Evolutionary conservation across 108 stramenopile species (phyloP).

Genomic region (Cyclotella cryptica): DNA sequence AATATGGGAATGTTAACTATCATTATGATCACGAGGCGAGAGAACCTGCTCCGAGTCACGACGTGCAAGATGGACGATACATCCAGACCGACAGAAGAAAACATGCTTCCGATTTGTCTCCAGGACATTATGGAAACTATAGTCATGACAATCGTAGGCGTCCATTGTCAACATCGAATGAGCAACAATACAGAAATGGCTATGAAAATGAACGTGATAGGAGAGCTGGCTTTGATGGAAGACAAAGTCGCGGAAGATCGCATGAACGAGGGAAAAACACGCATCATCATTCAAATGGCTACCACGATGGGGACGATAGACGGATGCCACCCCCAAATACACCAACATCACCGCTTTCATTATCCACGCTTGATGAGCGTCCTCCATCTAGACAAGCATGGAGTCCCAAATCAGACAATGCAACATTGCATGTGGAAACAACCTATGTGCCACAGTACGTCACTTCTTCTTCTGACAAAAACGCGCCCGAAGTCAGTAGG

Average conservation of each 20-base stretch:
- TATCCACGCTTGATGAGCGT: slow-evolving; percentile 11
- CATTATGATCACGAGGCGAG: too few relatives aligned
- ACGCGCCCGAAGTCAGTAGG: not conserved
- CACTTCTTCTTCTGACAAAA: not conserved
- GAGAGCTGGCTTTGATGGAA: not conserved
- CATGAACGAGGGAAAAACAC: not conserved
- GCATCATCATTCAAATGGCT: not conserved
- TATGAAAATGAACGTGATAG: not conserved
- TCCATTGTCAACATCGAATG: too few relatives aligned
- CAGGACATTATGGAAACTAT: too few relatives aligned
- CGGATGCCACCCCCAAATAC: not conserved
- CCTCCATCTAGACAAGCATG: not conserved
- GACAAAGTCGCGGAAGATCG: not conserved
- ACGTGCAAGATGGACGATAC: too few relatives aligned
- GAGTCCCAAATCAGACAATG: slow-evolving; percentile 19
- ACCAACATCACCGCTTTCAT: slow-evolving; percentile 17
- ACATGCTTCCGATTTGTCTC: too few relatives aligned
- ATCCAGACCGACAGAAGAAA: too few relatives aligned
- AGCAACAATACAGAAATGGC: not conserved
- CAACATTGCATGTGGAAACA: slow-evolving; percentile 6
- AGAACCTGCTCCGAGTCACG: too few relatives aligned
- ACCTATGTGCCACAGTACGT: slow-evolving; percentile 9
- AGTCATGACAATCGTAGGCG: too few relatives aligned
- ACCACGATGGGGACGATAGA: slow-evolving; percentile 8
- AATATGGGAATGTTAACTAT: too few relatives aligned